phyloP scores from a whole-genome alignment of 192 early-diverging fungal species.

The Coemansia sp. region DNA sequence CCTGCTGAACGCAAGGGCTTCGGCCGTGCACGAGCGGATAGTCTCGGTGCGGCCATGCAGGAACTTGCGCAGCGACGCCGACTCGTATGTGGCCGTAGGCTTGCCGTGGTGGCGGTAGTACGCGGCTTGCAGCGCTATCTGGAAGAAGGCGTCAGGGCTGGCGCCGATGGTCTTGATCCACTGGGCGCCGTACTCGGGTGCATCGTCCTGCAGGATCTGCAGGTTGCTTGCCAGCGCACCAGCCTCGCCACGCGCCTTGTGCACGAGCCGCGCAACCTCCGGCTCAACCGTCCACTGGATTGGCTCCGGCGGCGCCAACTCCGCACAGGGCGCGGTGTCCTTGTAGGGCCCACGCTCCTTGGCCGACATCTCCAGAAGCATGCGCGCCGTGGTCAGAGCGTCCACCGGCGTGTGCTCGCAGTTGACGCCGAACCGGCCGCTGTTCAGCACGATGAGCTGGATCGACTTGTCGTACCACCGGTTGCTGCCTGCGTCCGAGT shows the following conservation, averaged over 20 bases:
- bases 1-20: constrained; percentile 74
- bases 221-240: constrained; percentile 66
- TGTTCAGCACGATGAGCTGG: constrained; percentile 80
- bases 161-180: constrained; percentile 81
- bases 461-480: constrained; percentile 98
- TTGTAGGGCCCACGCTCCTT: constrained; percentile 35
- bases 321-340: constrained; percentile 31
- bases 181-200: constrained; percentile 73
- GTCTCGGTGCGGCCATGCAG: constrained; percentile 92
- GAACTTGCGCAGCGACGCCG: constrained; percentile 71
- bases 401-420: constrained; percentile 96
- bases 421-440: constrained; percentile 87
- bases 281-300: constrained; percentile 71
- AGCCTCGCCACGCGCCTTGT: constrained; percentile 65
- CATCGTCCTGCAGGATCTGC: constrained; percentile 69
- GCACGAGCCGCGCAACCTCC: constrained; percentile 57
- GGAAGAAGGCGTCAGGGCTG: constrained; percentile 89
- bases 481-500: constrained; percentile 75
- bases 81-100: constrained; percentile 73
- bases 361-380: constrained; percentile 69
- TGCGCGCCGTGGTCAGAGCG: constrained; percentile 82
- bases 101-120: constrained; percentile 73
- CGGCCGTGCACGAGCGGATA: constrained; percentile 74
- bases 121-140: constrained; percentile 86
- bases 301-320: constrained; percentile 56